Evolutionary conservation across 495 filamentous ascomycete genomes (phyloP).

Genomic region (Penicillium malachiteum): DNA sequence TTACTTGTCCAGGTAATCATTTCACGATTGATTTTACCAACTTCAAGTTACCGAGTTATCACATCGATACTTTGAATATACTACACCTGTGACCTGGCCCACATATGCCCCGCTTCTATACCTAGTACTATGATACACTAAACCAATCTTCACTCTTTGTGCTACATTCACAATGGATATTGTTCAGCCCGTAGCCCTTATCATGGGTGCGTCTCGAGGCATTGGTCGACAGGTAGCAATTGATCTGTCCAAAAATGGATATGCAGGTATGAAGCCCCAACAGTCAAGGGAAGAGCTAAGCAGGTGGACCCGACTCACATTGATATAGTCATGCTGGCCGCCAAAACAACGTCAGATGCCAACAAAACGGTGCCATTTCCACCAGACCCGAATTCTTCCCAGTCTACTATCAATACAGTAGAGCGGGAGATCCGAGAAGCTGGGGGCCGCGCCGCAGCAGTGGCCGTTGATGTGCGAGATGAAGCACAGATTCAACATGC

Average conservation of each 20-base stretch:
- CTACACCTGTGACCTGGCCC: too few relatives aligned
- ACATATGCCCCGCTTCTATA: background rate
- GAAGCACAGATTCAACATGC: constrained; percentile 60
- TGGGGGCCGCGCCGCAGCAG: constrained; percentile 62
- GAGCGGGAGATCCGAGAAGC: constrained; percentile 71
- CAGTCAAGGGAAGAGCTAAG: background rate
- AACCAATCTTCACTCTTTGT: background rate
- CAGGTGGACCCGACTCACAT: constrained; percentile 4
- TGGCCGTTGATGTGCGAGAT: constrained; percentile 70
- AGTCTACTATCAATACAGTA: constrained; percentile 83
- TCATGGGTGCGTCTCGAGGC: constrained; percentile 73
- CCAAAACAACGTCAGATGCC: constrained; percentile 74
- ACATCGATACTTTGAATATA: too few relatives aligned
- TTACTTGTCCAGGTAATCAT: too few relatives aligned
- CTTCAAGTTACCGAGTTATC: too few relatives aligned
- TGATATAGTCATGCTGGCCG: constrained; percentile 68
- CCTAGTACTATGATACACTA: background rate
- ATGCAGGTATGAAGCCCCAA: constrained; percentile 52
- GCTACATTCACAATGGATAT: constrained; percentile 18
- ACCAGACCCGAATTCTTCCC: constrained; percentile 74
- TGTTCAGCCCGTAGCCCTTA: constrained; percentile 56
- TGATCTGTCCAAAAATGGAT: constrained; percentile 68
- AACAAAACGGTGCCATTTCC: constrained; percentile 60
- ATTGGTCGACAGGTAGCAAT: constrained; percentile 80
- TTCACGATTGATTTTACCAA: too few relatives aligned